A percentile compares a stretch with the other conserved stretches of the same genome.
These are phyloP conservation scores for Pogostemon cablin DNA, from an alignment of 257 asterid genomes.

Conservation along the genomic window DNA sequence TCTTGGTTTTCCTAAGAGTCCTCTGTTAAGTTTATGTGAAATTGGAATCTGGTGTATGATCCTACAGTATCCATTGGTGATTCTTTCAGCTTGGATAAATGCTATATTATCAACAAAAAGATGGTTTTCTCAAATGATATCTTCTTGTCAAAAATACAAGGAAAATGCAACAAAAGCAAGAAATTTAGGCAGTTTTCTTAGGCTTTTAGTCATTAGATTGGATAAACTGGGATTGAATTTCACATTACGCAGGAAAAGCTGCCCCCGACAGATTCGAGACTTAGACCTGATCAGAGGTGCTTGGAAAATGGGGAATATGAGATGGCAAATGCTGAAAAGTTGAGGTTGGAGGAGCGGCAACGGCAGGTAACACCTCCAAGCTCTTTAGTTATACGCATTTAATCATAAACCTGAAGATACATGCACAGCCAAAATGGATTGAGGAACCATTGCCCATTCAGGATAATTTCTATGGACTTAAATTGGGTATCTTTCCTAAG, in stretches of 20 bases:
- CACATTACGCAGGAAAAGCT: constrained; percentile 58
- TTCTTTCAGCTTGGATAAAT: not conserved
- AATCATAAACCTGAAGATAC: not conserved
- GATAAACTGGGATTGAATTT: constrained; percentile 9
- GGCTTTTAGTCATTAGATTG: constrained; percentile 4
- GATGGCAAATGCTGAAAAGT: constrained; percentile 76
- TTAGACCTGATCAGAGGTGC: constrained; percentile 92
- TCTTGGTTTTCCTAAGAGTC: not conserved
- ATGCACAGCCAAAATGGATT: constrained; percentile 14
- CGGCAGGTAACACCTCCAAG: constrained; percentile 60
- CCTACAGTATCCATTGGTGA: not conserved
- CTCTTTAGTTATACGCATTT: not conserved
- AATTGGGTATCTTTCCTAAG: not conserved
- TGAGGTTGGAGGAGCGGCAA: constrained; percentile 85
- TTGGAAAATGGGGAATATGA: constrained; percentile 85
- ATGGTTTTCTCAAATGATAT: not conserved
- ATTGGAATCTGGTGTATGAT: not conserved
- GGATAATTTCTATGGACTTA: not conserved
- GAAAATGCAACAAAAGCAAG: not conserved
- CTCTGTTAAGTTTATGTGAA: not conserved
- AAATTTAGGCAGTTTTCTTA: not conserved
- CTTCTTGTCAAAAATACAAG: not conserved
- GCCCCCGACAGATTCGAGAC: constrained; percentile 87
- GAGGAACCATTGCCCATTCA: constrained; percentile 1
- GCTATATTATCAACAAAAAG: not conserved